Base-by-base conservation (phyloP, 345 rosid genomes). In the Citropsis articulata region DNA sequence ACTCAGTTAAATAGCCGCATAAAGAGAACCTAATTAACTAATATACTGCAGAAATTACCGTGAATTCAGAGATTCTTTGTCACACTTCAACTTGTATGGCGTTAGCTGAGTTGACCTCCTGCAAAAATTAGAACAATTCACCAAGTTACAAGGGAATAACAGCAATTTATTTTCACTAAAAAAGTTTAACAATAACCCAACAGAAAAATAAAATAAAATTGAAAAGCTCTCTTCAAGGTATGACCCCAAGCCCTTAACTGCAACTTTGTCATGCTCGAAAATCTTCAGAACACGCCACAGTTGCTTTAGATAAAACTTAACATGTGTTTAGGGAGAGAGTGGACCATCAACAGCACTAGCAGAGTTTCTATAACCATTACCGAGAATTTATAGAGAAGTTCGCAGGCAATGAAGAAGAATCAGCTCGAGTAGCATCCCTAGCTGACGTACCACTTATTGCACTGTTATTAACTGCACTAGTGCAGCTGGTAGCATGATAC, bases 81-180 rank as follows among this genome's bases (percentile, higher is more conserved):
- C 98, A 78, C 98, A 93, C 92, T 93, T 94, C 90, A 97, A 88
- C 82, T 87, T 94, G 91, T 94, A 97, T 76, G 94, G 84, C 73
- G 87, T 78, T 83, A 89, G 81, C 12, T 84, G 93, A 76, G 87
- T 84, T 75, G 88, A 84, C 84, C 98, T 90, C 93, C 98, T 97
- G 90, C 83, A 85, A 70, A 53, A 57, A 66, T 45, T 63, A 68
- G 38, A 75, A 78, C 6, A 80, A 28, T n/a, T 62, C 8, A 66
- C 30, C 64, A 27, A 59, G 61, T 67, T 42, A 62, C 31, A 10
- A 22, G 30, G 72, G 66, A 59, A 71, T 48, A 61, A 69, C 9
- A 35, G 22, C 64, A 80, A 45, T 10, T 56, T 48, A 25, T 36
- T 76, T 71, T 16, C 38, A 22, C 53, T 35, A 48, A 13, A 68